Conservation (phyloP, 345 rosid genomes). For the Linum usitatissimum region DNA sequence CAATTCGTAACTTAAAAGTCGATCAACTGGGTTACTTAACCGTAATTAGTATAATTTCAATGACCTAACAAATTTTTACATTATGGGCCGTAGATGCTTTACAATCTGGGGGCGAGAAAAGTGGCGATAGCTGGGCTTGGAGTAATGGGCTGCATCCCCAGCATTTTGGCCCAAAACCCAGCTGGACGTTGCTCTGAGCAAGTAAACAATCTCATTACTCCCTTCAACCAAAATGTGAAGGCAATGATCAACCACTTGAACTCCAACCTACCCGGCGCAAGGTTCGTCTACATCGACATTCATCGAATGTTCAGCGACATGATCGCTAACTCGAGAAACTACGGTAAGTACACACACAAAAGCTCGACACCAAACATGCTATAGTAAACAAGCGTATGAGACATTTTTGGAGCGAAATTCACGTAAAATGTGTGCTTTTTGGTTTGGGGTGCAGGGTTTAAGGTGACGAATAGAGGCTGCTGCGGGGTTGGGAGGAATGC, state of each 20-base stretch:
- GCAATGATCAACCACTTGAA: constrained; percentile 21
- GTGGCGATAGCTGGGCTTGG: constrained; percentile 27
- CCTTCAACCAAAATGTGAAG: constrained; percentile 18
- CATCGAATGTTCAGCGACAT: constrained; percentile 1
- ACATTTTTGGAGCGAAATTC: background rate
- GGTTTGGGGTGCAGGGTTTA: constrained; percentile 1
- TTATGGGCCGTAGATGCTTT: constrained; percentile 14
- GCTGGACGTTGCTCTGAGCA: constrained; percentile 17
- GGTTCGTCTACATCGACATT: constrained; percentile 17
- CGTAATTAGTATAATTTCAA: too few relatives aligned
- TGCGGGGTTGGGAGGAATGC: background rate
- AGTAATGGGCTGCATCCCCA: constrained; percentile 20
- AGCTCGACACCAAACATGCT: background rate
- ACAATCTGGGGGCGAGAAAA: constrained; percentile 27
- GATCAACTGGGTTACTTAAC: too few relatives aligned
- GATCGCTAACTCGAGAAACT: background rate
- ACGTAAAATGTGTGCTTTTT: background rate
- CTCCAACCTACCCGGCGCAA: constrained; percentile 13
- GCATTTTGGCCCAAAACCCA: constrained; percentile 13
- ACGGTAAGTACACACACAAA: background rate
- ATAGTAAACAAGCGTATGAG: too few relatives aligned
- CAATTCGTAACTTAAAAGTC: too few relatives aligned
- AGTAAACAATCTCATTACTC: constrained; percentile 5
- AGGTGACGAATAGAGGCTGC: background rate
- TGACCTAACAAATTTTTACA: background rate